These are phyloP conservation scores for Lipomyces anomalus DNA, from an alignment of 805 yeast genomes.

Conservation along the genomic window DNA sequence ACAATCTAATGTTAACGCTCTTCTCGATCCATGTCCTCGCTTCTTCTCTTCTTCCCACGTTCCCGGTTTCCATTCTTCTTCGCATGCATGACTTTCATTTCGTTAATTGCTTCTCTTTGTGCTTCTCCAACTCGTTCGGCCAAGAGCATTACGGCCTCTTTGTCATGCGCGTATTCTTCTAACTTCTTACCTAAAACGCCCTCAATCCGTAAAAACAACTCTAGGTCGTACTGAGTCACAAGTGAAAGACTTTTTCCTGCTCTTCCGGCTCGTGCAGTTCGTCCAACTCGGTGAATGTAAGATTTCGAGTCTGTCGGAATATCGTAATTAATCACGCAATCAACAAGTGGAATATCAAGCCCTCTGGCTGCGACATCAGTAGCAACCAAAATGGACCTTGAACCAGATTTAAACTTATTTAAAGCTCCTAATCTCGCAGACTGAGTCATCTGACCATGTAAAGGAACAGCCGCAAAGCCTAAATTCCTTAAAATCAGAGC, in stretches of 20 bases:
- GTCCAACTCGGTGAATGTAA: constrained; percentile 96
- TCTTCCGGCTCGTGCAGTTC: constrained; percentile 93
- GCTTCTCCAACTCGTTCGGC: constrained; percentile 90
- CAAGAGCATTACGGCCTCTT: constrained; percentile 66
- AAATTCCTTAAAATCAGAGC: constrained; percentile 72
- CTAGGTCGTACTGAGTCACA: constrained; percentile 92
- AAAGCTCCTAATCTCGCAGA: constrained; percentile 86
- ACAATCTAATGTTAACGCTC: constrained; percentile 27
- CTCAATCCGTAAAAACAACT: constrained; percentile 81
- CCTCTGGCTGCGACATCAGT: constrained; percentile 99
- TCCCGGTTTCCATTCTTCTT: constrained; percentile 35
- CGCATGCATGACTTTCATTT: constrained; percentile 62
- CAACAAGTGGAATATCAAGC: constrained; percentile 97
- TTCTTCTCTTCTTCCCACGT: constrained; percentile 30
- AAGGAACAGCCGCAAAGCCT: constrained; percentile 85
- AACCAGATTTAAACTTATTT: constrained; percentile 86
- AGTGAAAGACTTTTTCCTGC: constrained; percentile 81
- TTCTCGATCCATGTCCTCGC: constrained; percentile 45
- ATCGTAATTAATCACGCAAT: constrained; percentile 95
- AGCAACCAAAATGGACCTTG: constrained; percentile 90
- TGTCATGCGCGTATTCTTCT: constrained; percentile 76
- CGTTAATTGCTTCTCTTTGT: constrained; percentile 78
- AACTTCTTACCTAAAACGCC: constrained; percentile 76
- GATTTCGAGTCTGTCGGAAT: constrained; percentile 96
- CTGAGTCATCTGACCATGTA: constrained; percentile 88